A percentile compares a stretch with the other conserved stretches of the same genome.
Conservation (phyloP, 495 filamentous ascomycete genomes). For the Talaromyces liani region DNA sequence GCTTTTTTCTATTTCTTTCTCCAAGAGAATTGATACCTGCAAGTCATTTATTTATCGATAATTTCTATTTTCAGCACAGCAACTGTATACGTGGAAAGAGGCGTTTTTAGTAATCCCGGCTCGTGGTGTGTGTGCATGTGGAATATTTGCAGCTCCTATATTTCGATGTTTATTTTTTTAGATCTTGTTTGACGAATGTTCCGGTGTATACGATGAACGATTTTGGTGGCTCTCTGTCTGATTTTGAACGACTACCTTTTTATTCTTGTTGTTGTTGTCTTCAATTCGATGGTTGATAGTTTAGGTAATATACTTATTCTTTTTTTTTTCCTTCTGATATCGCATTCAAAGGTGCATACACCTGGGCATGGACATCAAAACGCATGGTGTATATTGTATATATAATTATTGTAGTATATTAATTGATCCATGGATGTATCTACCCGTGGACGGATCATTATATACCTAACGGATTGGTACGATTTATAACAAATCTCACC, state of each 20-base stretch:
- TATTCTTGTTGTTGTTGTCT: too few relatives aligned
- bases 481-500: too few relatives aligned
- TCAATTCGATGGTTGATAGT: not conserved
- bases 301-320: not conserved
- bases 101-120: not conserved
- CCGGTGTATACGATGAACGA: not conserved
- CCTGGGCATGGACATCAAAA: too few relatives aligned
- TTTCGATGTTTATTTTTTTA: not conserved
- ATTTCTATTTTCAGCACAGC: not conserved
- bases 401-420: too few relatives aligned
- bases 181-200: not conserved
- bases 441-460: too few relatives aligned
- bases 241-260: not conserved
- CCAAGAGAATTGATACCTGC: not conserved
- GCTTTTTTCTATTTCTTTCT: not conserved
- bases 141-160: not conserved
- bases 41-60: not conserved
- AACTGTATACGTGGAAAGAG: not conserved
- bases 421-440: too few relatives aligned
- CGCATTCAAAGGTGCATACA: too few relatives aligned
- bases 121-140: not conserved
- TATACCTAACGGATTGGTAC: too few relatives aligned
- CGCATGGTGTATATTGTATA: too few relatives aligned
- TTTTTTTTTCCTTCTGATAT: not conserved
- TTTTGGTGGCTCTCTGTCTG: not conserved